Base-by-base conservation (phyloP, 768 basidiomycete genomes). In the Sarcomyxa edulis region DNA sequence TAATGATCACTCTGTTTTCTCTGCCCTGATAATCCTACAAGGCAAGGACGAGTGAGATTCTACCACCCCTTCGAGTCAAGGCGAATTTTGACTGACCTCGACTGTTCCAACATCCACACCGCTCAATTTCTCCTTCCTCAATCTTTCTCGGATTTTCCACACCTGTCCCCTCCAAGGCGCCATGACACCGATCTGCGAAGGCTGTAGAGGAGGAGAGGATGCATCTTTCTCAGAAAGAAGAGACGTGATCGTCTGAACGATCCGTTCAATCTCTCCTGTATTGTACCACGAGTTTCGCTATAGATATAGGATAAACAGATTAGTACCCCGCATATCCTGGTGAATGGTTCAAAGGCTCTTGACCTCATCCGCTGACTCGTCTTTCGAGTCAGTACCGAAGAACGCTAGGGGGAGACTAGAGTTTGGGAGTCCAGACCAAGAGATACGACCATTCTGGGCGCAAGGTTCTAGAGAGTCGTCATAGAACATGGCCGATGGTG, bases 121-220 rank as follows among this genome's bases (percentile, higher is more conserved):
- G 44, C 52, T 50, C 32, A 71, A 48, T 22, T 52, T 52, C 25
- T 65, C 65, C 39, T 65, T 61, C 40, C 72, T 61, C 44, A 74
- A 45, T 32, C 55, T 51, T 38, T 70, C 68, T 48, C 72, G 65
- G 23, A 73, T 49, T 42, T 66, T 67, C 70, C 71, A 72, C 0
- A 75, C 72, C 33, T 75, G 72, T 42, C 69, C 70, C 37, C 73
- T 62, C 65, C 71, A 74, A 2, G 72, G 66, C 0, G 73, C 65
- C 68, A 75, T 73, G 5, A 73, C 62, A 0, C 72, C 70, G 35
- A 75, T 71, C 25, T 74, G 60, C 8, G 52, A 53, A 8, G 66
- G 51, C 29, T 53, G 52, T 6, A 74, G 52, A 2, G 60, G 61
- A n/a, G 72, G 72, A 2, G 54, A 52, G 37, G 64, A 69, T 2